A percentile compares a stretch with the other conserved stretches of the same genome.
phyloP scores from a whole-genome alignment of 208 protist genomes.

The Wallacemonas sp. region DNA sequence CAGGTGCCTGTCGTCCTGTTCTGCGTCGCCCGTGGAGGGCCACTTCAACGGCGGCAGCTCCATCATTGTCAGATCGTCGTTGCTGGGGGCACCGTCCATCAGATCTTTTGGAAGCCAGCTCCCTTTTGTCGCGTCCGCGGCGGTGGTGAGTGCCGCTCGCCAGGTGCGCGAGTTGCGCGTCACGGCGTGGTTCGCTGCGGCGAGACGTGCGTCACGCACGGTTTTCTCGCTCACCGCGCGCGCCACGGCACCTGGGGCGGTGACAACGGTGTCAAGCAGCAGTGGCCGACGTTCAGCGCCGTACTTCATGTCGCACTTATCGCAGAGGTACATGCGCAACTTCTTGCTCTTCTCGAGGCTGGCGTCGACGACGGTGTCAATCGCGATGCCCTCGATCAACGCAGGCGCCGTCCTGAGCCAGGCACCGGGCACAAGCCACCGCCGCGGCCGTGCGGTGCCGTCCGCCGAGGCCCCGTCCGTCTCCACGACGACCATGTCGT shows the following conservation, averaged over 20 bases:
- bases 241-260: not conserved
- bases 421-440: conserved; percentile 9
- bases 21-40: too few relatives aligned
- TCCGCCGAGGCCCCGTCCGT: not conserved
- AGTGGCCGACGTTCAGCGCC: conserved; percentile 45
- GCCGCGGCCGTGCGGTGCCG: too few relatives aligned
- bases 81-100: too few relatives aligned
- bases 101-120: too few relatives aligned
- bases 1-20: conserved; percentile 17
- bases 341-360: conserved; percentile 49
- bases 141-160: too few relatives aligned
- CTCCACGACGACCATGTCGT: conserved; percentile 27
- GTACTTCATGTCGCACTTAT: conserved; percentile 71
- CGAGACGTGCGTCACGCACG: too few relatives aligned
- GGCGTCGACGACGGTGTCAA: conserved; percentile 48
- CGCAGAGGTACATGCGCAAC: conserved; percentile 68
- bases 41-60: too few relatives aligned
- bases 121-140: too few relatives aligned
- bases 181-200: too few relatives aligned
- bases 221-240: conserved; percentile 17
- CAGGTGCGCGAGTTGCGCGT: too few relatives aligned
- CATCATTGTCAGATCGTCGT: too few relatives aligned
- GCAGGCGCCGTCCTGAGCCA: not conserved
- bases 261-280: conserved; percentile 36
- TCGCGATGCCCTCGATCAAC: not conserved